These are phyloP conservation scores for Coffea eugenioides DNA, from an alignment of 257 asterid genomes.

Conservation along the genomic window DNA sequence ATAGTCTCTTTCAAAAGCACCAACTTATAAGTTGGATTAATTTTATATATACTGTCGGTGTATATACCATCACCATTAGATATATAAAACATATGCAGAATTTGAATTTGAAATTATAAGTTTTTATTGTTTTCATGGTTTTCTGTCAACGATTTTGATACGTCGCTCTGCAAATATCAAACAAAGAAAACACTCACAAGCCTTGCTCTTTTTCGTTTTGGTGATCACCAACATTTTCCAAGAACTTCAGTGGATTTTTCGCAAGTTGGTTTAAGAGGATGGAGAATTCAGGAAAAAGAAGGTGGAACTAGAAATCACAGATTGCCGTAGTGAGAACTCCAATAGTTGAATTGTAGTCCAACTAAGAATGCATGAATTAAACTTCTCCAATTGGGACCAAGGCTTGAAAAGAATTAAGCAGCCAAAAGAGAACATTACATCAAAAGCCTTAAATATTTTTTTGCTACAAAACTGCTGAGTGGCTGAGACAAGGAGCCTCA, in stretches of 20 bases:
- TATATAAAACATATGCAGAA: no score
- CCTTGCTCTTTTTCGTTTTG: no score
- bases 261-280: neutral
- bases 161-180: neutral
- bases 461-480: no score
- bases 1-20: no score
- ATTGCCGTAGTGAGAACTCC: neutral
- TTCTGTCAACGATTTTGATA: neutral
- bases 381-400: neutral
- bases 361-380: neutral
- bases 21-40: no score
- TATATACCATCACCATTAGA: no score
- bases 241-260: neutral
- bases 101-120: neutral
- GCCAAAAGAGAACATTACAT: conserved; percentile 1
- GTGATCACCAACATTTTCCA: neutral
- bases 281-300: neutral
- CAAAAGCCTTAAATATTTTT: neutral
- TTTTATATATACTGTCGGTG: no score
- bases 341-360: neutral
- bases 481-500: neutral
- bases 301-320: neutral
- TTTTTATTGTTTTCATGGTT: neutral
- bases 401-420: neutral
- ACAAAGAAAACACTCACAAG: neutral